Evolutionary conservation across 176 grass and related monocot species (phyloP).

Genomic region (Aegilops sharonensis): DNA sequence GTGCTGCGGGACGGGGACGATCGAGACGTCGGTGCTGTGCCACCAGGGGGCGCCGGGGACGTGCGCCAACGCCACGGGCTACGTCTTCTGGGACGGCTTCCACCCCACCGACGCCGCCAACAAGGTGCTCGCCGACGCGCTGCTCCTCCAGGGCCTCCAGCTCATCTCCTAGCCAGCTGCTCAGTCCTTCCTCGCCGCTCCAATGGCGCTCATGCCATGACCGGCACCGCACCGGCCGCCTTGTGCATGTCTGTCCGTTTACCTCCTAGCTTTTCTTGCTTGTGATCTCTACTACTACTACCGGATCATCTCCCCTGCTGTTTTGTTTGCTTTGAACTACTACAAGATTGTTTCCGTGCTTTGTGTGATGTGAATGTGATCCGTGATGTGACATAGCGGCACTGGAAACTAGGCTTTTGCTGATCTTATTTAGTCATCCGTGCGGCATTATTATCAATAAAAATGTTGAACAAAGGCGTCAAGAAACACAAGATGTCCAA

Average conservation of each 20-base stretch:
- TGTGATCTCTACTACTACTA: no score
- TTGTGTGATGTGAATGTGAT: background rate
- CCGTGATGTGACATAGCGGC: background rate
- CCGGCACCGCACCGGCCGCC: no score
- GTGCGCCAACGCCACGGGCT: slow-evolving; percentile 77
- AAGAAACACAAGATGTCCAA: no score
- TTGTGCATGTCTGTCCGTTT: no score
- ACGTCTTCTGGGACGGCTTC: slow-evolving; percentile 98
- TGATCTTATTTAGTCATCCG: background rate
- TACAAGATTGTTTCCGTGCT: background rate
- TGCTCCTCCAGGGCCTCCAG: slow-evolving; percentile 72
- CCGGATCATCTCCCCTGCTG: no score
- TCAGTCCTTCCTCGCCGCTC: no score
- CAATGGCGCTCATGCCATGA: no score
- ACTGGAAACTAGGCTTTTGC: background rate
- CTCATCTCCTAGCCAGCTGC: slow-evolving; percentile 51
- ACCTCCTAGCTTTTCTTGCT: no score
- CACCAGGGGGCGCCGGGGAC: slow-evolving; percentile 60
- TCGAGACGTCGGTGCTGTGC: slow-evolving; percentile 89
- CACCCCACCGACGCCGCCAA: slow-evolving; percentile 96
- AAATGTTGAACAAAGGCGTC: background rate
- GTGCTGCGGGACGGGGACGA: slow-evolving; percentile 91
- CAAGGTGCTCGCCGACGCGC: slow-evolving; percentile 64
- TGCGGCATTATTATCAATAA: background rate
- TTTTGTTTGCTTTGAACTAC: no score